Evolutionary conservation across 768 basidiomycete species (phyloP), one percentile per base, ranked within the genome.

Genomic region (Phaffia australis): DNA sequence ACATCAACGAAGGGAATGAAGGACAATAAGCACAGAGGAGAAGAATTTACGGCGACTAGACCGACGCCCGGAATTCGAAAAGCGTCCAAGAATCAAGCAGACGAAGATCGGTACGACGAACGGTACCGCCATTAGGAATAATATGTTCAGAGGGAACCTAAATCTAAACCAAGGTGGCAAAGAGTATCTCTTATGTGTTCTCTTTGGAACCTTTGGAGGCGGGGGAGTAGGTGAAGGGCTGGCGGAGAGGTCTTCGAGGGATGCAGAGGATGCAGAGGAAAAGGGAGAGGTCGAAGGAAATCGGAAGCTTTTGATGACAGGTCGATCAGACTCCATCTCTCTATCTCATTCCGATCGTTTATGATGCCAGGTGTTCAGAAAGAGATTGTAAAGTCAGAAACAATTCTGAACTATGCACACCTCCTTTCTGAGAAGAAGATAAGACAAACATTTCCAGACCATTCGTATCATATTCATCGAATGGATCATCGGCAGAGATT

Each of bases 71-170:
- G 84, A 81, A 46, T 84, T 77, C 2, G 82, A 76, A 49, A 91
- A 78, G 1, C 83, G 83, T 50, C 83, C 58, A 48, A 87, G 55
- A 30, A 72, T 58, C 51, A 56, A 58, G 15, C 30, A 35, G 52
- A 72, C n/a, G 0, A 62, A 56, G 54, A 70, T 48, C 2, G 71
- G 73, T 0, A 89, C 70, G 15, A 91, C 74, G 52, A 90, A 52
- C 0, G 89, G 89, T 14, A 88, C 75, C 21, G 83, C 64, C 47
- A 63, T 51, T 42, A 29, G 29, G 29, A 76, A 85, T 64, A 90
- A 86, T 21, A 89, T 60, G 72, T 89, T 91, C 62, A 83, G 75
- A 2, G 88, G 89, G 69, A 88, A 88, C 1, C 76, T 74, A 48
- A 81, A 77, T 68, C 84, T 83, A 0, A 86, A 77, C 48, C 75